Conservation (phyloP, 495 filamentous ascomycete species). For the Lentithecium fluviatile region DNA sequence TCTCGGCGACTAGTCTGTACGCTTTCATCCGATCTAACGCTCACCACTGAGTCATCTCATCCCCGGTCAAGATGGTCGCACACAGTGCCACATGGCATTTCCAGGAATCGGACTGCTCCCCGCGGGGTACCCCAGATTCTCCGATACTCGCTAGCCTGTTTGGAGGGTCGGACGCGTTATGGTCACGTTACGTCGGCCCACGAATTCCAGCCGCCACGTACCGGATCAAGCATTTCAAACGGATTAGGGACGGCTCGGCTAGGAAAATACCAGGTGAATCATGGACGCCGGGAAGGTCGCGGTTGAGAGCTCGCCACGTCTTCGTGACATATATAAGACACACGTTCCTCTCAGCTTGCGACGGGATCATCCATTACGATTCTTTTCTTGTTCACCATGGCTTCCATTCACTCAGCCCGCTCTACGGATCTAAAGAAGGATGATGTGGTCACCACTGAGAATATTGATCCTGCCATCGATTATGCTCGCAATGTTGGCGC, state of each 20-base stretch:
- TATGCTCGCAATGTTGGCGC: constrained; percentile 6
- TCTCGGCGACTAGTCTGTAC: not conserved
- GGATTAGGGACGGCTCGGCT: too few species aligned
- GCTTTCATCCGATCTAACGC: not conserved
- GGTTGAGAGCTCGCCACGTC: too few species aligned
- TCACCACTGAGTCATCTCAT: not conserved
- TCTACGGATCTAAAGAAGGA: not conserved
- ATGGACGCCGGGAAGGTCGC: too few species aligned
- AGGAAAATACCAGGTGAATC: too few species aligned
- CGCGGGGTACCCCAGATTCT: constrained; percentile 5
- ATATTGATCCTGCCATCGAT: not conserved
- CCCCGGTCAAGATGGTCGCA: constrained; percentile 1
- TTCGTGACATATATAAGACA: too few species aligned
- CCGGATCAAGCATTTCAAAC: too few species aligned
- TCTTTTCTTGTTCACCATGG: not conserved
- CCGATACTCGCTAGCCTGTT: not conserved
- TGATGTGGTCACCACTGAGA: constrained; percentile 3
- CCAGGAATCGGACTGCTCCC: not conserved
- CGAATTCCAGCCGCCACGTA: not conserved
- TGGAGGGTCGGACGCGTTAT: not conserved
- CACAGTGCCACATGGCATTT: not conserved
- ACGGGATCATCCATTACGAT: too few species aligned
- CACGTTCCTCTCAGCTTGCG: too few species aligned
- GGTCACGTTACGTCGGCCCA: not conserved
- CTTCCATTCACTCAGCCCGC: not conserved